Base-by-base conservation (phyloP, 805 yeast genomes). In the Metschnikowia lachancei region DNA sequence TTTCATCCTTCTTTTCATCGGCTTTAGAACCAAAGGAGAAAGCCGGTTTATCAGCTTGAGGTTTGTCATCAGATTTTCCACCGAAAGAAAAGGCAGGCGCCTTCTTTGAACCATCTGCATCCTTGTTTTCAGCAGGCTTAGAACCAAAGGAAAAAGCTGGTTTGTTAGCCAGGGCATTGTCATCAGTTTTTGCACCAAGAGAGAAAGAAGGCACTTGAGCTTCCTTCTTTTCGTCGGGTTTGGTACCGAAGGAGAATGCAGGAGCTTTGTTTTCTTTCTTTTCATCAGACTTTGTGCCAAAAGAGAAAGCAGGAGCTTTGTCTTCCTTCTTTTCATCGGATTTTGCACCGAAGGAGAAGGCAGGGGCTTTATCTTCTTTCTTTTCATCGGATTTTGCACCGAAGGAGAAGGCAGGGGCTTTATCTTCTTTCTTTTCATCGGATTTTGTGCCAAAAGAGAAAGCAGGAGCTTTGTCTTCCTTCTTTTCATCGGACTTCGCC, bases 21-120 rank as follows among this genome's bases (percentile, higher is more conserved):
- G 60, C 51, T 43, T 61, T 61, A 5, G 58, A 60, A n/a, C 67
- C 67, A 37, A 63, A 62, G 4, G 58, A 50, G 26, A 54, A 53
- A 2, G 56, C 60, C 0, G 49, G 48, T 18, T 29, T 41, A 24
- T 16, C 41, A 14, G 30, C 47, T 12, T 34, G 24, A 12, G 54
- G 41, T 13, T 43, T 45, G 22, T 47, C 51, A 32, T 32, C 35
- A 16, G 35, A 19, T 16, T 32, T 32, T 5, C 18, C 35, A 32
- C 35, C 19, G 11, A 32, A 14, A 5, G 19, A 8, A 32, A 32
- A 32, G 19, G 35, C 19, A 11, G 35, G 35, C 11, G 35, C 17
- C 14, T 32, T 32, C 7, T 10, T n/a, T 10, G 16, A n/a, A n/a
- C 7, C 16, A 10, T 31, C 33, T 13, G 33, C 19, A 9, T 43